Percentiles rank a stretch among this genome's conserved stretches.
Evolutionary conservation across 2,329 filamentous ascomycete genomes (phyloP).

Genomic region (Ophiocordyceps robertsii): DNA sequence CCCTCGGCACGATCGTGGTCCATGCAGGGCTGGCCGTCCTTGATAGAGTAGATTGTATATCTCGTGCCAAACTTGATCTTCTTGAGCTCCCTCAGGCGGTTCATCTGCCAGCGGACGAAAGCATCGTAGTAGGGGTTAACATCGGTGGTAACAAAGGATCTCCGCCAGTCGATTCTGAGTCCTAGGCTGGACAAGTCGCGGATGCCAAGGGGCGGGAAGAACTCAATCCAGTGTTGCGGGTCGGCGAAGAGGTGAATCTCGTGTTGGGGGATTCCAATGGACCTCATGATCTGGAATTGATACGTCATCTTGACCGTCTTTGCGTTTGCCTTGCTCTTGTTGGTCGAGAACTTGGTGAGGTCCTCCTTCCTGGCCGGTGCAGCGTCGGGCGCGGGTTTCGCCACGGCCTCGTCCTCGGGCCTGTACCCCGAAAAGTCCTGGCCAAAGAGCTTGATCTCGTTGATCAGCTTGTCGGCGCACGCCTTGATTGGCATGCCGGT

Average conservation of each 20-base stretch:
- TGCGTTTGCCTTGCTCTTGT: conserved; percentile 81
- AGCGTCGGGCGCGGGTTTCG: conserved; percentile 41
- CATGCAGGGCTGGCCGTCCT: conserved; percentile 32
- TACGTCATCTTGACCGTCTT: conserved; percentile 93
- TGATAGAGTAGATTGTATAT: conserved; percentile 70
- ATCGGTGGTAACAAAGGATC: conserved; percentile 87
- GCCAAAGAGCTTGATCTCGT: conserved; percentile 83
- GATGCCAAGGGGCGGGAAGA: conserved; percentile 54
- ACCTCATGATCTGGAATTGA: conserved; percentile 89
- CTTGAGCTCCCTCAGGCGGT: conserved; percentile 70
- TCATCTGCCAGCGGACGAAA: conserved; percentile 97
- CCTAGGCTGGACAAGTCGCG: conserved; percentile 74
- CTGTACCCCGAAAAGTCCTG: conserved; percentile 69
- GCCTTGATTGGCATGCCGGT: conserved; percentile 98
- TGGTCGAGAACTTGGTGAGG: conserved; percentile 79
- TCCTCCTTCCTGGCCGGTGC: conserved; percentile 60
- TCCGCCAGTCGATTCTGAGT: conserved; percentile 81
- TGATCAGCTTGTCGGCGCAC: conserved; percentile 84
- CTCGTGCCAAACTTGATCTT: conserved; percentile 92
- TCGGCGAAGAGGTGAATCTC: conserved; percentile 93
- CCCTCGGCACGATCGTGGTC: conserved; percentile 33
- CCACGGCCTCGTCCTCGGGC: conserved; percentile 34
- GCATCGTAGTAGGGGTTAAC: conserved; percentile 94
- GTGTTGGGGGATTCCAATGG: conserved; percentile 71
- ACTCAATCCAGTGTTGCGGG: conserved; percentile 79